Percentiles rank a stretch among this genome's conserved stretches.
phyloP scores from a whole-genome alignment of 371 early-diverging fungal genomes.

The Mucor circinelloides region DNA sequence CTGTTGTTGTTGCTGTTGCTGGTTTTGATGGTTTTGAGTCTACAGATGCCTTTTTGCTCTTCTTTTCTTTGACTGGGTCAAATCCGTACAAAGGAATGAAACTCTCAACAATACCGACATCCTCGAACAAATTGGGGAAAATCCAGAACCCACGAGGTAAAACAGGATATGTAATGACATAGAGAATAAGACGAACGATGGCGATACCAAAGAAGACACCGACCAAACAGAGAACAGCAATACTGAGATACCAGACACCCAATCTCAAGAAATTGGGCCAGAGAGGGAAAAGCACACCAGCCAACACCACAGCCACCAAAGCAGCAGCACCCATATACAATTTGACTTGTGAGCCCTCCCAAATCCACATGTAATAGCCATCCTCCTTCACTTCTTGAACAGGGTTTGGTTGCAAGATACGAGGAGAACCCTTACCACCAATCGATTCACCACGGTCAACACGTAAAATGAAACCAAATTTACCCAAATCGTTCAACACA shows the following conservation, averaged over 20 bases:
- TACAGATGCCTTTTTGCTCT: conserved; percentile 25
- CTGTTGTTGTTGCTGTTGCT: background rate
- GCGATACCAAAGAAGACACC: conserved; percentile 91
- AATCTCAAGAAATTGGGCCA: conserved; percentile 91
- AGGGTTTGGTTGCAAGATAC: conserved; percentile 62
- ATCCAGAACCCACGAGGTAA: conserved; percentile 96
- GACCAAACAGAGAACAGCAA: conserved; percentile 84
- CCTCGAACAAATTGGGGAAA: conserved; percentile 99
- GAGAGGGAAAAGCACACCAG: conserved; percentile 97
- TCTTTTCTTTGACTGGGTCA: conserved; percentile 64
- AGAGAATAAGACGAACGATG: conserved; percentile 90
- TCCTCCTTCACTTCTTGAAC: conserved; percentile 80
- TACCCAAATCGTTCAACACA: conserved; percentile 70
- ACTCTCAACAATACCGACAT: conserved; percentile 96
- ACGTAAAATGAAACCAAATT: conserved; percentile 71
- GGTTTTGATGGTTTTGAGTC: background rate
- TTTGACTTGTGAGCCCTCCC: conserved; percentile 85
- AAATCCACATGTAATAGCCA: conserved; percentile 94
- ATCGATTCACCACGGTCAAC: conserved; percentile 70
- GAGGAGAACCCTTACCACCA: conserved; percentile 50
- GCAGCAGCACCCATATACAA: conserved; percentile 76
- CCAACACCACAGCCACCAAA: conserved; percentile 79
- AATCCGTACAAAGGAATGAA: conserved; percentile 97
- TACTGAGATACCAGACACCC: conserved; percentile 92
- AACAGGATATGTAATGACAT: conserved; percentile 75